phyloP scores from a whole-genome alignment of 768 basidiomycete genomes.

The Ramaria sp. region DNA sequence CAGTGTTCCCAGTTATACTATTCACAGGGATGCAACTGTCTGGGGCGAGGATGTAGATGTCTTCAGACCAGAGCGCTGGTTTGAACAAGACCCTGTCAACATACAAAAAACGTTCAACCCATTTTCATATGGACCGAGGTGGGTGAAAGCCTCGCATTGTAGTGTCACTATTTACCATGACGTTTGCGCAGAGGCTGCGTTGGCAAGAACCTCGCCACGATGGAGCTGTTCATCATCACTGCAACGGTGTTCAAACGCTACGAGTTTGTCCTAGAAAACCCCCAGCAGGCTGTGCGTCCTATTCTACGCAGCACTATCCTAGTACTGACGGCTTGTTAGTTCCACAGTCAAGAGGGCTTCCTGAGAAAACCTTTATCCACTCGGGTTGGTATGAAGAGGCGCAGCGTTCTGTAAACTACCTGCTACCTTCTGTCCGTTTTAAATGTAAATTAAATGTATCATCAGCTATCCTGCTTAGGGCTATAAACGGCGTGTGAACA shows the following conservation, averaged over 20 bases:
- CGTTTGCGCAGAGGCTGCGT: slow-evolving; percentile 55
- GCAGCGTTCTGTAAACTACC: slow-evolving; percentile 25
- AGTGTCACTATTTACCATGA: not conserved
- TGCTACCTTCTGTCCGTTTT: not conserved
- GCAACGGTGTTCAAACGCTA: slow-evolving; percentile 72
- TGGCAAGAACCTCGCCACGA: slow-evolving; percentile 68
- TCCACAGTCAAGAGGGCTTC: slow-evolving; percentile 78
- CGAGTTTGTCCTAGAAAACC: slow-evolving; percentile 56
- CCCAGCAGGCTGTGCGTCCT: slow-evolving; percentile 41
- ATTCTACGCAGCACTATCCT: slow-evolving; percentile 8
- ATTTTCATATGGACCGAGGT: slow-evolving; percentile 77
- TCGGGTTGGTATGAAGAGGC: slow-evolving; percentile 58
- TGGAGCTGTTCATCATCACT: slow-evolving; percentile 74
- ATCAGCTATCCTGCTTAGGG: no score
- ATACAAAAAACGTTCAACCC: slow-evolving; percentile 76
- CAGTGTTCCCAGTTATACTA: slow-evolving; percentile 73
- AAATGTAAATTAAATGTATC: not conserved
- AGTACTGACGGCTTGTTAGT: slow-evolving; percentile 26
- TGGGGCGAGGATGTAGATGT: slow-evolving; percentile 75
- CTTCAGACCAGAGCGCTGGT: slow-evolving; percentile 80
- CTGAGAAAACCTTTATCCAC: slow-evolving; percentile 73
- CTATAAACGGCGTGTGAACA: no score
- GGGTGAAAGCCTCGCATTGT: slow-evolving; percentile 13
- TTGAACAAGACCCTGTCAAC: slow-evolving; percentile 50
- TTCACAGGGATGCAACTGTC: slow-evolving; percentile 57